Evolutionary conservation across 495 filamentous ascomycete species (phyloP).

Genomic region (Letharia lupina): DNA sequence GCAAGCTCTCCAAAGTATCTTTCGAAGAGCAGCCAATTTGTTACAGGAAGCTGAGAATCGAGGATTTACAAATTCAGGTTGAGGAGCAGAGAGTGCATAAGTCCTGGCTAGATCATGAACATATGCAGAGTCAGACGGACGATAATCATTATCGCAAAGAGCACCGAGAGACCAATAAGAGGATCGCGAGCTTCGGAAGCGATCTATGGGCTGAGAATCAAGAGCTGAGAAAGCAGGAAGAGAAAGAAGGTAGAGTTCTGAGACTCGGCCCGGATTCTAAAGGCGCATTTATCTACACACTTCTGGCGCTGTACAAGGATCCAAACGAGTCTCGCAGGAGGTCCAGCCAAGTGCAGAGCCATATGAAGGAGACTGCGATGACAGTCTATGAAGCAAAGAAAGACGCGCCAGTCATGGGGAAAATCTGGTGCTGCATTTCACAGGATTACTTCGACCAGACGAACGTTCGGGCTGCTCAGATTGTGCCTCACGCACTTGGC

Average conservation of each 20-base stretch:
- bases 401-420: background rate
- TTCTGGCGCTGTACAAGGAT: background rate
- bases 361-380: too few species aligned
- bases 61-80: too few species aligned
- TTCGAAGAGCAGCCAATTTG: too few species aligned
- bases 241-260: background rate
- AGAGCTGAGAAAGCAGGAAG: background rate
- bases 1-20: too few species aligned
- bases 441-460: background rate
- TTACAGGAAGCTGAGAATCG: too few species aligned
- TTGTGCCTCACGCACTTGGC: background rate
- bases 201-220: background rate
- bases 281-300: background rate
- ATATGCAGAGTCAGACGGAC: background rate
- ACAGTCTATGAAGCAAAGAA: too few species aligned
- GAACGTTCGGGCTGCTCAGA: background rate
- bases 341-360: background rate
- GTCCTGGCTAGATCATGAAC: background rate
- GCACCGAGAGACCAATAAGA: background rate
- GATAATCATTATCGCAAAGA: background rate
- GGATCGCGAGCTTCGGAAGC: background rate
- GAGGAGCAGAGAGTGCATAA: background rate
- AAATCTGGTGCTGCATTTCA: background rate
- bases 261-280: background rate
- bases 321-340: background rate